Conservation (phyloP, 2,329 filamentous ascomycete species). For the Talaromyces rugulosus region DNA sequence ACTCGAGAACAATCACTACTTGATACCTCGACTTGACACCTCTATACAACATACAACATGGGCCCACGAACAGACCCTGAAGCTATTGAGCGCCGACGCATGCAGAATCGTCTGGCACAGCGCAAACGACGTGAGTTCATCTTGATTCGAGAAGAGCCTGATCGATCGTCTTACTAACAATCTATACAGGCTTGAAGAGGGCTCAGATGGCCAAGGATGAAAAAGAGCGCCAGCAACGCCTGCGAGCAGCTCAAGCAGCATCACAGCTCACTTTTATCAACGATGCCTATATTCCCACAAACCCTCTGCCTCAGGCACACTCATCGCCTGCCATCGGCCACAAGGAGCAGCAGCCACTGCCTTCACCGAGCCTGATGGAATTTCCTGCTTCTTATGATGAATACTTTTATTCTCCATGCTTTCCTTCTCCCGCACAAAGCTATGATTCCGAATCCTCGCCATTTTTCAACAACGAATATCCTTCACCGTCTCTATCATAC, state of each 20-base stretch:
- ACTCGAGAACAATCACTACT: not conserved
- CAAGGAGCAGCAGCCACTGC: not conserved
- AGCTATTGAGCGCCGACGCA: slow-evolving; percentile 12
- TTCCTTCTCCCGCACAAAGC: not conserved
- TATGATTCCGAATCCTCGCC: not conserved
- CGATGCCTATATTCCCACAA: slow-evolving; percentile 7
- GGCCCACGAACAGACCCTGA: slow-evolving; percentile 12
- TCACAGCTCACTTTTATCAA: slow-evolving; percentile 11
- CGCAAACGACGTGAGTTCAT: slow-evolving; percentile 10
- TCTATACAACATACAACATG: slow-evolving; percentile 2
- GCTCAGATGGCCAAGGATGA: slow-evolving; percentile 12
- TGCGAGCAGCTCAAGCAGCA: slow-evolving; percentile 12
- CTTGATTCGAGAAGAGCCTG: not conserved
- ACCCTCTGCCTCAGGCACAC: not conserved
- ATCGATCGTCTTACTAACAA: not conserved
- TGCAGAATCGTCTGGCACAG: slow-evolving; percentile 13
- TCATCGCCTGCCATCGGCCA: not conserved
- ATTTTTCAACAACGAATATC: slow-evolving; percentile 8
- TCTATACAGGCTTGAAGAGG: slow-evolving; percentile 9
- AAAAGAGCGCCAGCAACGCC: slow-evolving; percentile 12
- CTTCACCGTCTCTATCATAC: slow-evolving; percentile 11
- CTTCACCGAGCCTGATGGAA: not conserved
- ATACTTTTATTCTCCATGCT: not conserved
- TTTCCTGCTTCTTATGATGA: not conserved
- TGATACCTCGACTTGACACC: not conserved